Evolutionary conservation across 257 asterid species (phyloP), one percentile per base, ranked within the genome.

Genomic region (Fraxinus quadrangulata): DNA sequence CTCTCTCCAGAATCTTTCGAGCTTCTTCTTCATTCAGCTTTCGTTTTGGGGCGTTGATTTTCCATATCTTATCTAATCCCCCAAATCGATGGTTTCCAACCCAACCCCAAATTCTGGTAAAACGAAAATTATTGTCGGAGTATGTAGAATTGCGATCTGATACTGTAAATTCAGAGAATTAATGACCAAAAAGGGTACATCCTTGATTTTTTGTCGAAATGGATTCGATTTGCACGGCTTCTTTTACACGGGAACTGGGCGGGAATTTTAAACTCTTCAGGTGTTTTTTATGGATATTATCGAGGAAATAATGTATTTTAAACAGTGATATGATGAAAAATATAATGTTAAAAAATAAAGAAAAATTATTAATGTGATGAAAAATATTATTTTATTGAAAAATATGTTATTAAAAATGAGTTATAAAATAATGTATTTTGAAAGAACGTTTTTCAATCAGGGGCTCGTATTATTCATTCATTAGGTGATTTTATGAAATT

Each of bases 21-120:
- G 96, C 96, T 71, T 89, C 96, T 77, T 88, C 98, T 80, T 78
- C 81, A 21, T 78, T 88, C 4, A 96, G 90, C 79, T 92, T 92
- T 59, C 93, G 83, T 87, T 91, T 92, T 84, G 91, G 85, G 71
- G 96, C 54, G 85, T 81, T 91, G 89, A 90, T 84, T 82, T 90
- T 96, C 96, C 96, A 89, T 70, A 92, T 82, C 80, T 90, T 92
- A 83, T 90, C 67, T 12, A 82, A 83, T 92, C 90, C 34, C 97
- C 96, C 78, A 71, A 73, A 87, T 83, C 88, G 96, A 92, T 94
- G 11, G 75, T 76, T 49, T 28, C 11, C 72, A 49, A 69, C 17
- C 33, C 74, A 83, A 81, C 81, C 82, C 80, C 72, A 82, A 71
- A 61, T 61, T 61, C 30, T 61, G 16, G 31, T 61, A 61, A 59